A percentile compares a stretch with the other conserved stretches of the same genome.
These are phyloP conservation scores for Podaxis rugospora DNA, from an alignment of 768 basidiomycete genomes.

Conservation along the genomic window DNA sequence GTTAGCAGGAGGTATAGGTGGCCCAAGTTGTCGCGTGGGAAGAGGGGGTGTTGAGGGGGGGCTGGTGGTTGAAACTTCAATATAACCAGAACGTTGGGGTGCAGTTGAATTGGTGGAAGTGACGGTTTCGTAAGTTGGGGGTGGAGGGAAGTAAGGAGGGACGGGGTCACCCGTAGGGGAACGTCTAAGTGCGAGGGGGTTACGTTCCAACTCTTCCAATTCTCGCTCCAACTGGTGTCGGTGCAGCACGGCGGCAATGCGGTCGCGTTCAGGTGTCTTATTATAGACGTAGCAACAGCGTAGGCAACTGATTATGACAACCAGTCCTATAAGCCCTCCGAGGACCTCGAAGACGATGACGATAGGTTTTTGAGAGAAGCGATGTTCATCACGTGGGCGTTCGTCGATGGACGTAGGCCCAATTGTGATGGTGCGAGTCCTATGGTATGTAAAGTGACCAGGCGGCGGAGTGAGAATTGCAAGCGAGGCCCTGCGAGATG, in stretches of 20 bases:
- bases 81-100: conserved; percentile 12
- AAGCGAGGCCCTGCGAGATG: conserved; percentile 3
- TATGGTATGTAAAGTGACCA: conserved; percentile 1
- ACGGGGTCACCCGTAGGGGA: conserved; percentile 37
- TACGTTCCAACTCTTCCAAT: conserved; percentile 42
- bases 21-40: conserved; percentile 1
- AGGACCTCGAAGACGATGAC: conserved; percentile 42
- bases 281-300: conserved; percentile 41
- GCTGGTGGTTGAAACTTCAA: conserved; percentile 12
- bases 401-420: conserved; percentile 12
- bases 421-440: conserved; percentile 6
- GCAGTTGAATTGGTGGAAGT: neutral
- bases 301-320: conserved; percentile 29
- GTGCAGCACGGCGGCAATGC: conserved; percentile 35
- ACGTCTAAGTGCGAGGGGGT: conserved; percentile 25
- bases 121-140: conserved; percentile 36
- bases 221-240: conserved; percentile 47
- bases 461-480: conserved; percentile 1
- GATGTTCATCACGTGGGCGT: conserved; percentile 9
- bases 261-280: conserved; percentile 41
- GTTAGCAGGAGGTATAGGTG: conserved; percentile 14
- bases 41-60: conserved; percentile 9
- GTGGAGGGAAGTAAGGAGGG: conserved; percentile 49
- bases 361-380: conserved; percentile 26
- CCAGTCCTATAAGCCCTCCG: conserved; percentile 33